phyloP scores from a whole-genome alignment of 1,284 basidiomycete genomes.

The Leccinum huronense region DNA sequence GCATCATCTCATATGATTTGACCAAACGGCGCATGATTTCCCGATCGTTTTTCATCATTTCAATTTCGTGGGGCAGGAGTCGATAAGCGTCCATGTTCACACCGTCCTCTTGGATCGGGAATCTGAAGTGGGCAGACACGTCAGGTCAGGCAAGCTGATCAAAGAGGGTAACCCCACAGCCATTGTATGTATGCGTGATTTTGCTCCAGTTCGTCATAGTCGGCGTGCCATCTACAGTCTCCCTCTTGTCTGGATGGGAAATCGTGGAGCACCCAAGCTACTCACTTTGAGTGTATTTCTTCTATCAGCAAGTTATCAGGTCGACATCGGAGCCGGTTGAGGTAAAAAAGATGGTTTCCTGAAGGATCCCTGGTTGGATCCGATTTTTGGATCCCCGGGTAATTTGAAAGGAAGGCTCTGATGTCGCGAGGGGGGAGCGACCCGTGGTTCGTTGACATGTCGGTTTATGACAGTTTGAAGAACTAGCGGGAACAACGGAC shows the following conservation, averaged over 20 bases:
- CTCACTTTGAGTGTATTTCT: slow-evolving; percentile 60
- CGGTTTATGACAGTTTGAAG: slow-evolving; percentile 11
- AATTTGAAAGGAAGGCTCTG: slow-evolving; percentile 59
- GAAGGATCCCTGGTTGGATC: slow-evolving; percentile 40
- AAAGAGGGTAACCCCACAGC: slow-evolving; percentile 48
- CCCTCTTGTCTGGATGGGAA: slow-evolving; percentile 2
- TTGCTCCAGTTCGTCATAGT: slow-evolving; percentile 62
- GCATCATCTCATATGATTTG: slow-evolving; percentile 66
- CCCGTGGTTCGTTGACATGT: slow-evolving; percentile 18
- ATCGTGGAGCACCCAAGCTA: neutral
- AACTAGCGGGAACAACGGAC: slow-evolving; percentile 20
- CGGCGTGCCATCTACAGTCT: slow-evolving; percentile 54
- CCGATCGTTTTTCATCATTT: slow-evolving; percentile 54
- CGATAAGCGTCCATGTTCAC: slow-evolving; percentile 68
- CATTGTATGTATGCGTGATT: slow-evolving; percentile 76
- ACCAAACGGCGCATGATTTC: slow-evolving; percentile 51
- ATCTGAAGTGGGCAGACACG: slow-evolving; percentile 38
- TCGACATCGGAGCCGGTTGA: slow-evolving; percentile 51
- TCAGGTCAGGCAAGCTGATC: slow-evolving; percentile 6
- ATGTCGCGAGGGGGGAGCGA: slow-evolving; percentile 51
- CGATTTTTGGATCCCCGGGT: slow-evolving; percentile 42
- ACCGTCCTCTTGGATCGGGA: slow-evolving; percentile 67
- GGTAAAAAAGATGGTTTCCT: slow-evolving; percentile 65
- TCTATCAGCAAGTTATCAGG: slow-evolving; percentile 64
- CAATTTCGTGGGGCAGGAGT: slow-evolving; percentile 62